phyloP scores from a whole-genome alignment of 768 basidiomycete genomes.

The Calocera viscosa region DNA sequence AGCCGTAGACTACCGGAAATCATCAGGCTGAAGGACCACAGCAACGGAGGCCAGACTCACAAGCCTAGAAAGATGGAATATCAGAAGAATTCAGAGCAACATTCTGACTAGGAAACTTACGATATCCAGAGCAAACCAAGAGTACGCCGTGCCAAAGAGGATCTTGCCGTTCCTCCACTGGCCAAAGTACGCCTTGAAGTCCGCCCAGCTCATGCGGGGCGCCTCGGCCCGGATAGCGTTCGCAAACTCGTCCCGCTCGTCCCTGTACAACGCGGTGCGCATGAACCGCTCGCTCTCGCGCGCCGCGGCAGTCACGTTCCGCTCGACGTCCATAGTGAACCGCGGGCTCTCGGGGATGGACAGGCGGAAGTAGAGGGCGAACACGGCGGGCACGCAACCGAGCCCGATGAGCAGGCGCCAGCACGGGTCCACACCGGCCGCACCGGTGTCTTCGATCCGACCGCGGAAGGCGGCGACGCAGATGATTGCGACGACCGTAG shows the following conservation, averaged over 20 bases:
- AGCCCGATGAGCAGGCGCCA: constrained; percentile 20
- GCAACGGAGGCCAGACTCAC: no score
- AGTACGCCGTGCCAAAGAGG: constrained; percentile 63
- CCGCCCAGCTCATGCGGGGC: constrained; percentile 53
- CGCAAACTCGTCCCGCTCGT: constrained; percentile 38
- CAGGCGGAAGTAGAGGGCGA: constrained; percentile 27
- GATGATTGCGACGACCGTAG: constrained; percentile 8
- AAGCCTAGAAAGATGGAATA: no score
- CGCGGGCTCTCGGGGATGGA: constrained; percentile 18
- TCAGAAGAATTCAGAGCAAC: no score
- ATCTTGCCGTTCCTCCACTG: constrained; percentile 69
- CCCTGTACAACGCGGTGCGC: not conserved
- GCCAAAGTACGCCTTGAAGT: constrained; percentile 52
- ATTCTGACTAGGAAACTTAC: no score
- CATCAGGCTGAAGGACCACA: no score
- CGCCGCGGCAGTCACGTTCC: constrained; percentile 13
- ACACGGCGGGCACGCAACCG: constrained; percentile 17
- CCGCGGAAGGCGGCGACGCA: constrained; percentile 7
- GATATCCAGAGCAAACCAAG: constrained; percentile 83
- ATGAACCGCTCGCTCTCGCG: not conserved
- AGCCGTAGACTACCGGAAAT: constrained; percentile 80
- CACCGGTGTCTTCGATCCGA: not conserved
- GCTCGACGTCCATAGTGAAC: constrained; percentile 19
- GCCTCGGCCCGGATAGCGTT: constrained; percentile 47
- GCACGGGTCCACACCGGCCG: constrained; percentile 12